Base-by-base conservation (phyloP, 2,329 filamentous ascomycete genomes). In the Aspergillus eucalypticola region DNA sequence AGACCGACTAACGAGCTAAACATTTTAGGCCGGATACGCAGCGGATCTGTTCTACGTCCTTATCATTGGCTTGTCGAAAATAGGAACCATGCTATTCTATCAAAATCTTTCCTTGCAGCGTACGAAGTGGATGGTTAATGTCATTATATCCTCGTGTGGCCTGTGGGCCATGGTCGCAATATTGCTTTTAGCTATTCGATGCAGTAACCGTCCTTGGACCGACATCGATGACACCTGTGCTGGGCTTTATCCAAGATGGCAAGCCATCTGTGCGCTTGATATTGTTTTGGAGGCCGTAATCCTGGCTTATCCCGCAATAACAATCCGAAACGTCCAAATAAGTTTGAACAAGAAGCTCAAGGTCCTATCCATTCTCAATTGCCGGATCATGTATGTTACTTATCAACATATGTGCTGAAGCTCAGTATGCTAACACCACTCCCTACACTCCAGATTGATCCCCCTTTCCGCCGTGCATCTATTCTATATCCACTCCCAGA, bases 31-130 rank as follows among this genome's bases (percentile, higher is more conserved):
- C 17, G 69, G 70, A 2, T 81, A 78, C 52, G 67, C 70, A 10
- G 70, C 72, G 60, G 77, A 82, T 50, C 67, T 81, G 5, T 66
- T 82, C 10, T 80, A 75, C 55, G 62, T 81, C 27, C 23, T 77
- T 10, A 68, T 72, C 0, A 58, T 81, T 10, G 79, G 74, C 52
- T 61, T 78, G 5, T 79, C 79, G 3, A 82, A 82, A 64, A 72
- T 71, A 8, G 74, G 78, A 53, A 64, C 59, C 2, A 56, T 58
- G n/a, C 5, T 64, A 8, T 66, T 66, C 54, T 69, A 69, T 35
- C 62, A 65, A 11, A 64, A 62, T 6, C 61, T 70, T 1, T 66
- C 64, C 8, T 44, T 60, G 11, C 58, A 63, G 8, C 51, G 59
- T n/a, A 60, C 56, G 0, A 61, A 46, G 8, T 61, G 63, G 49